Conservation (phyloP, 805 yeast genomes). For the Tetrapisispora namnaoensis region DNA sequence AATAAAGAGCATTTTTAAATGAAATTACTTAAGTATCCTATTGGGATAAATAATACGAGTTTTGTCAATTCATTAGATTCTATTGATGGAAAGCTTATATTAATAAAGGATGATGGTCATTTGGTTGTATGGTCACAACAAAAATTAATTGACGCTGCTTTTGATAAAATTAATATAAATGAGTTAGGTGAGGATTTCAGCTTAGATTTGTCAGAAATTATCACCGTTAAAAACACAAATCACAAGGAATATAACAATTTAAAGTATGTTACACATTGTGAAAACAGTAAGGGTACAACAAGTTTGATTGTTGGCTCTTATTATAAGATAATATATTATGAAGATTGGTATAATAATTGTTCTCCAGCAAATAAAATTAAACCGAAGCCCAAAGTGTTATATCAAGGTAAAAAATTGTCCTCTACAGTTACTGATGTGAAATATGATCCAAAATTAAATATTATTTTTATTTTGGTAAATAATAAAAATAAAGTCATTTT, state of each 20-base stretch:
- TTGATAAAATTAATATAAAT: constrained; percentile 15
- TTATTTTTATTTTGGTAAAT: constrained; percentile 18
- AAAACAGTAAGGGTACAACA: constrained; percentile 1
- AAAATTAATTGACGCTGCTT: constrained; percentile 23
- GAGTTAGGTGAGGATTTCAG: constrained; percentile 6
- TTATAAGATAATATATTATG: constrained; percentile 9
- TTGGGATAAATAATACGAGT: constrained; percentile 18
- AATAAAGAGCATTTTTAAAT: too few relatives aligned
- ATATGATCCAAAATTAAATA: constrained; percentile 9
- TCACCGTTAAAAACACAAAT: neutral
- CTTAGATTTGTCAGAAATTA: neutral
- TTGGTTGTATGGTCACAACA: constrained; percentile 22
- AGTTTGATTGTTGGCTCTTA: constrained; percentile 18
- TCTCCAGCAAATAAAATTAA: neutral
- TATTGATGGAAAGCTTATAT: constrained; percentile 9
- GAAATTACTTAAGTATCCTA: constrained; percentile 25
- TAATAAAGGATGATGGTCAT: constrained; percentile 19
- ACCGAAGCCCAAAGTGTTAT: constrained; percentile 4
- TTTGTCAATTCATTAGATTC: constrained; percentile 17
- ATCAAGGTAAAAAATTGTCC: constrained; percentile 10
- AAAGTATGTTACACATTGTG: constrained; percentile 9
- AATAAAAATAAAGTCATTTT: constrained; percentile 16
- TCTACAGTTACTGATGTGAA: constrained; percentile 25
- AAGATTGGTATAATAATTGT: constrained; percentile 11
- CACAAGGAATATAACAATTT: constrained; percentile 6